phyloP scores from a whole-genome alignment of 2,329 filamentous ascomycete genomes.

The Fusarium goolgardi region DNA sequence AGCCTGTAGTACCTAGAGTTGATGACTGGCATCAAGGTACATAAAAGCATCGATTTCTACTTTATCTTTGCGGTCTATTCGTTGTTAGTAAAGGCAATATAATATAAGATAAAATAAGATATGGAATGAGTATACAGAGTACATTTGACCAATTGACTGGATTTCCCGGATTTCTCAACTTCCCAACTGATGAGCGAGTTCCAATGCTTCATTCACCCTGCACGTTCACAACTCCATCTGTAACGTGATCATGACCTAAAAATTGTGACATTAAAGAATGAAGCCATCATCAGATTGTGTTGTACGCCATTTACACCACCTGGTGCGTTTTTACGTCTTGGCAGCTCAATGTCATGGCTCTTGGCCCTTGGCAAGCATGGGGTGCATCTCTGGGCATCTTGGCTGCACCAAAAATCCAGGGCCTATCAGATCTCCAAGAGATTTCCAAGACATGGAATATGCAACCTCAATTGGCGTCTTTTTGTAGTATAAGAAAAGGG shows the following conservation, averaged over 20 bases:
- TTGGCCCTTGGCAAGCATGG: conserved; percentile 44
- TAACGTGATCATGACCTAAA: not conserved
- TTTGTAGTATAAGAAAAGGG: not conserved
- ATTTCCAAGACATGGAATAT: conserved; percentile 38
- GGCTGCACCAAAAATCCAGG: conserved; percentile 36
- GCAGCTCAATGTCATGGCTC: conserved; percentile 28
- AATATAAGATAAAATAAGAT: not conserved
- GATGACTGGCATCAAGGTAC: conserved; percentile 69
- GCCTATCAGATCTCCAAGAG: conserved; percentile 44
- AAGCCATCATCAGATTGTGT: conserved; percentile 27
- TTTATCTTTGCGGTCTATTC: conserved; percentile 53
- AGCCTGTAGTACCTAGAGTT: conserved; percentile 73
- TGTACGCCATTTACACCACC: conserved; percentile 40
- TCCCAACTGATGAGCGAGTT: conserved; percentile 58
- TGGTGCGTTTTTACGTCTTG: conserved; percentile 43
- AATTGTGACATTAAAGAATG: not conserved
- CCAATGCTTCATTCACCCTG: not conserved
- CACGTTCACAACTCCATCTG: no score
- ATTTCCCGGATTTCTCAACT: conserved; percentile 62
- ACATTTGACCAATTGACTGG: conserved; percentile 63
- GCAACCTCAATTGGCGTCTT: conserved; percentile 17
- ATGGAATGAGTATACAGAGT: conserved; percentile 41
- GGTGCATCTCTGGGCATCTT: conserved; percentile 45
- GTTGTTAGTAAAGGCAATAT: not conserved
- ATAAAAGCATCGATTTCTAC: conserved; percentile 65